These are phyloP conservation scores for Suhomyces choctaworum DNA, from an alignment of 1,139 yeast species.

Conservation along the genomic window DNA sequence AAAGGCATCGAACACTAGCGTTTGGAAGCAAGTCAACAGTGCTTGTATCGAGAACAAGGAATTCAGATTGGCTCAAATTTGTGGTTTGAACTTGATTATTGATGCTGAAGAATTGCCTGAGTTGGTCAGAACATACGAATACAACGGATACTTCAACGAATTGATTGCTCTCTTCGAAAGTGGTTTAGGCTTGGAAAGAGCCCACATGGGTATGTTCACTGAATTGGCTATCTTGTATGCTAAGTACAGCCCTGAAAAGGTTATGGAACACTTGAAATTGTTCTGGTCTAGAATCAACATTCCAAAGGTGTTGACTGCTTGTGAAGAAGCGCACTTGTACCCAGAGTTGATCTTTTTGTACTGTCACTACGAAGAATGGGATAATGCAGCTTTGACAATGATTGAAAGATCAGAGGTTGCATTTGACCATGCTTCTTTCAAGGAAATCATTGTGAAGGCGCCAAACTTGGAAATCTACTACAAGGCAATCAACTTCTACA, in stretches of 20 bases:
- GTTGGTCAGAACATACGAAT: slow-evolving; percentile 82
- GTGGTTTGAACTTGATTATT: slow-evolving; percentile 94
- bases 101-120: slow-evolving; percentile 97
- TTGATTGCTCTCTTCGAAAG: slow-evolving; percentile 90
- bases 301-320: slow-evolving; percentile 94
- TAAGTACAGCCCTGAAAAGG: slow-evolving; percentile 86
- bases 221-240: slow-evolving; percentile 89
- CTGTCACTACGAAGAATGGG: slow-evolving; percentile 99
- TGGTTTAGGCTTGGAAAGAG: slow-evolving; percentile 95
- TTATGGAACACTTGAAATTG: slow-evolving; percentile 93
- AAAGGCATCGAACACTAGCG: slow-evolving; percentile 90
- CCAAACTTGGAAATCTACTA: slow-evolving; percentile 95
- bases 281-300: slow-evolving; percentile 98
- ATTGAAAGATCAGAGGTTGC: slow-evolving; percentile 93
- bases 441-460: slow-evolving; percentile 92
- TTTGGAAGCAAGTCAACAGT: slow-evolving; percentile 96
- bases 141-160: slow-evolving; percentile 89
- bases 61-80: slow-evolving; percentile 95
- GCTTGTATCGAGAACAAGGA: slow-evolving; percentile 96
- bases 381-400: slow-evolving; percentile 97
- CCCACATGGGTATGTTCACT: slow-evolving; percentile 99
- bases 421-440: slow-evolving; percentile 90
- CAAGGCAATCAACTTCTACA: slow-evolving; percentile 93
- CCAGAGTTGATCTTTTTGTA: slow-evolving; percentile 94
- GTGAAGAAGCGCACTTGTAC: slow-evolving; percentile 93